Base-by-base conservation (phyloP, 768 basidiomycete genomes). In the Gelatoporia subvermispora region DNA sequence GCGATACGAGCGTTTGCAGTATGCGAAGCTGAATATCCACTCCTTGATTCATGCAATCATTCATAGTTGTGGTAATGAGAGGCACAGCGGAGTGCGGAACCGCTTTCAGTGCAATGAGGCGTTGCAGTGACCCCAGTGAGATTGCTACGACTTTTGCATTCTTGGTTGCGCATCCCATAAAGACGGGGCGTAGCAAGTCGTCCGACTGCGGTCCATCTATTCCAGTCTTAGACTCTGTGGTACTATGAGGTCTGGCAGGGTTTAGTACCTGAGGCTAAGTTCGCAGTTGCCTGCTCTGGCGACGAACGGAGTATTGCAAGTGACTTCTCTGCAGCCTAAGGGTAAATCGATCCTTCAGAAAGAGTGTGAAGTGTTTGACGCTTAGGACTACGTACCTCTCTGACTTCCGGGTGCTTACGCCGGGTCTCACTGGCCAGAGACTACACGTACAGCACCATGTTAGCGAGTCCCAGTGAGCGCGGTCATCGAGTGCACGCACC, bases 21-120 rank as follows among this genome's bases (percentile, higher is more conserved):
- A 97, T 89, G 44, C 89, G 86, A 35, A 98, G 77, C 63, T 98
- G 96, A 22, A 97, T 96, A 62, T 99, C 96, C 24, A 98, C 94
- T 5, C 93, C 96, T 63, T 95, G 93, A 23, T 80, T 85, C 72
- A 95, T 82, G 16, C 91, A 91, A 53, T 89, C 85, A 49, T 75
- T 80, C 81, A 99, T 86, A 0, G 87, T 95, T 39, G 69, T 79
- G 57, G 98, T 77, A 44, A 97, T 88, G 31, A 80, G 65, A 1
- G 89, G 82, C 0, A 95, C 85, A 0, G 84, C 81, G 2, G 80
- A 81, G 64, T 85, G 81, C 0, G 87, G 88, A 1, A 95, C 89
- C 18, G 89, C 91, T 65, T 85, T 85, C 49, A 93, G 77, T 4
- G 86, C 75, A 48, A 96, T 93, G 51, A 98, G 76, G 37, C 95